These are phyloP conservation scores for Decorospora gaudefroyi DNA, from an alignment of 2,329 filamentous ascomycete species.

Conservation along the genomic window DNA sequence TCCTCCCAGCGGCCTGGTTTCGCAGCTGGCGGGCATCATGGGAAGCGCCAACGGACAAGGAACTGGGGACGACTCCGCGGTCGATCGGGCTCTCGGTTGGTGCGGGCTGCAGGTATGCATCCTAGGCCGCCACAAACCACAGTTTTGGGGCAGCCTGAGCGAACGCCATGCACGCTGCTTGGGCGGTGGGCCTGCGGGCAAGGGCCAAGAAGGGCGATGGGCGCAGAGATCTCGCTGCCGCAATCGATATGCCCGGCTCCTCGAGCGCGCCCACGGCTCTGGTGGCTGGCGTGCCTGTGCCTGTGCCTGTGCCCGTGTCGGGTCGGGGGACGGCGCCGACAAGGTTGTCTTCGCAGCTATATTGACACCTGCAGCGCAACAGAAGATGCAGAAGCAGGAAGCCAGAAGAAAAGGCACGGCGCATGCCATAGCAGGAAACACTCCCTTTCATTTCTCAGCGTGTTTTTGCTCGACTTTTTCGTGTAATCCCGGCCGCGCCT, in stretches of 20 bases:
- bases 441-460: conserved; percentile 30
- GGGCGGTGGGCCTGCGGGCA: too few species aligned
- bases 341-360: too few species aligned
- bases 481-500: conserved; percentile 20
- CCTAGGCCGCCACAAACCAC: conserved; percentile 29
- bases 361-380: conserved; percentile 16
- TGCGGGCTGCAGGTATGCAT: too few species aligned
- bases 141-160: conserved; percentile 34
- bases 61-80: conserved; percentile 33
- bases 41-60: conserved; percentile 28
- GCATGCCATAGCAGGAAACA: conserved; percentile 15
- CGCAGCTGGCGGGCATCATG: conserved; percentile 16
- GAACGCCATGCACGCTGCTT: conserved; percentile 26
- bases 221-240: conserved; percentile 34
- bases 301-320: conserved; percentile 26
- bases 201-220: conserved; percentile 23
- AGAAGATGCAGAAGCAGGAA: conserved; percentile 1
- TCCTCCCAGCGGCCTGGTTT: conserved; percentile 41
- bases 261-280: conserved; percentile 16
- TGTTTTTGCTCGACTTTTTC: conserved; percentile 21
- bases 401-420: conserved; percentile 3
- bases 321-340: conserved; percentile 29
- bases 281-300: conserved; percentile 29
- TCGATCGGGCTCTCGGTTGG: conserved; percentile 32
- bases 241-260: conserved; percentile 28